phyloP scores from a whole-genome alignment of 306 rosid genomes.

The Rubus parviflorus region DNA sequence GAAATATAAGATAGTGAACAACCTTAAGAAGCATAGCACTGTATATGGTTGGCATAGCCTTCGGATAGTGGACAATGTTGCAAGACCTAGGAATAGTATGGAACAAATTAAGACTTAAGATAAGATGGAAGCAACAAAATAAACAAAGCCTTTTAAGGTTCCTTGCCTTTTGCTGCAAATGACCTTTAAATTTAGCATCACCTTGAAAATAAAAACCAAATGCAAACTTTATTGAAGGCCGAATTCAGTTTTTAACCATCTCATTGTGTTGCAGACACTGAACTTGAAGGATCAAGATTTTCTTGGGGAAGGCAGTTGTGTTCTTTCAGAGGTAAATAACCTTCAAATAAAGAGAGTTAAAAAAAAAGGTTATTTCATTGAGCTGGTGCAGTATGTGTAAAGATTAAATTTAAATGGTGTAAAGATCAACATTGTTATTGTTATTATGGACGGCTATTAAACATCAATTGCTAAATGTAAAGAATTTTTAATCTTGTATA shows the following conservation, averaged over 20 bases:
- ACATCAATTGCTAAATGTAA: too few relatives aligned
- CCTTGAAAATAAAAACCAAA: neutral
- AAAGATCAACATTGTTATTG: neutral
- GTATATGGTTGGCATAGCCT: neutral
- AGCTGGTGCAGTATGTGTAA: neutral
- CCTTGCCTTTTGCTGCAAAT: neutral
- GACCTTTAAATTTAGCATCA: neutral
- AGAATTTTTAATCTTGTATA: neutral
- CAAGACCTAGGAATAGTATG: neutral
- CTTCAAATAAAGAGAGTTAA: neutral
- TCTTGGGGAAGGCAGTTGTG: constrained; percentile 74
- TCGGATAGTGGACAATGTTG: neutral
- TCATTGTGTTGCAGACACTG: constrained; percentile 47
- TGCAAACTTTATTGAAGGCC: neutral
- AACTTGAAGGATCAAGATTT: constrained; percentile 75
- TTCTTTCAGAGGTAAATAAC: constrained; percentile 68
- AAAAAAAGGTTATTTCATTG: neutral
- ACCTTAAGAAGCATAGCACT: neutral
- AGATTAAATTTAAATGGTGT: neutral
- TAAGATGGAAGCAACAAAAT: neutral
- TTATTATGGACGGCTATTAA: neutral
- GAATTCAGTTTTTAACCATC: neutral
- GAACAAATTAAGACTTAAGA: neutral
- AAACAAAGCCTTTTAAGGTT: neutral
- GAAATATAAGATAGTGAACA: neutral